Conservation (phyloP, 148 eudicot genomes). For the Gaultheria prostrata region DNA sequence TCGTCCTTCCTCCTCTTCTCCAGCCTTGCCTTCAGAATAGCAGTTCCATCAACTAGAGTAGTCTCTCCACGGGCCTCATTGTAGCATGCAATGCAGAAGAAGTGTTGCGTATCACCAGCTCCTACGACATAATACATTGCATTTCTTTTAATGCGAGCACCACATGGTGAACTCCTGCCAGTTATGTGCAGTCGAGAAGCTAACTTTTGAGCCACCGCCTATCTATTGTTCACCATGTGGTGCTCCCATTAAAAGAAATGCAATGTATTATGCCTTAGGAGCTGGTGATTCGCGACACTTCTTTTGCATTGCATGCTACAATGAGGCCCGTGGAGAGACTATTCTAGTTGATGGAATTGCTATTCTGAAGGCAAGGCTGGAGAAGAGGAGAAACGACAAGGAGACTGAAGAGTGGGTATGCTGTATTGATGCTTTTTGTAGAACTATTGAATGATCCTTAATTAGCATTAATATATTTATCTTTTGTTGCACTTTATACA, state of each 20-base stretch:
- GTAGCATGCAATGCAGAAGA: conserved; percentile 80
- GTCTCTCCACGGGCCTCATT: conserved; percentile 90
- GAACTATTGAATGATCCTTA: conserved; percentile 1
- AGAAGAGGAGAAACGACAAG: conserved; percentile 92
- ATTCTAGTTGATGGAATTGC: conserved; percentile 66
- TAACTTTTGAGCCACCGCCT: conserved; percentile 96
- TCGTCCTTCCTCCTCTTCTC: conserved; percentile 95
- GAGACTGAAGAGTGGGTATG: conserved; percentile 99
- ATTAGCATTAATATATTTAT: conserved; percentile 9
- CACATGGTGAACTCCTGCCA: conserved; percentile 93
- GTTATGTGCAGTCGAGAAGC: conserved; percentile 95
- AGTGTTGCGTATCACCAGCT: conserved; percentile 82
- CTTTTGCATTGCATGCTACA: conserved; percentile 85
- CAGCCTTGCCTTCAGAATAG: conserved; percentile 61
- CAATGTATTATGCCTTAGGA: conserved; percentile 80
- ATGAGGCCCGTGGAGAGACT: conserved; percentile 86
- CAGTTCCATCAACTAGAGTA: conserved; percentile 63
- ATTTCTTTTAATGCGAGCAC: conserved; percentile 90
- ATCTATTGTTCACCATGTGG: conserved; percentile 88
- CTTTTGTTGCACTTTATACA: conserved; percentile 39
- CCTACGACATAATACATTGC: conserved; percentile 83
- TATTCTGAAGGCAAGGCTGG: conserved; percentile 65
- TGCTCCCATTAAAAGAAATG: conserved; percentile 89
- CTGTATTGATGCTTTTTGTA: neutral
- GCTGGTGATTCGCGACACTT: conserved; percentile 82